Evolutionary conservation across 352 stramenopile genomes (phyloP).

Genomic region (Globisporangium echinulatum): DNA sequence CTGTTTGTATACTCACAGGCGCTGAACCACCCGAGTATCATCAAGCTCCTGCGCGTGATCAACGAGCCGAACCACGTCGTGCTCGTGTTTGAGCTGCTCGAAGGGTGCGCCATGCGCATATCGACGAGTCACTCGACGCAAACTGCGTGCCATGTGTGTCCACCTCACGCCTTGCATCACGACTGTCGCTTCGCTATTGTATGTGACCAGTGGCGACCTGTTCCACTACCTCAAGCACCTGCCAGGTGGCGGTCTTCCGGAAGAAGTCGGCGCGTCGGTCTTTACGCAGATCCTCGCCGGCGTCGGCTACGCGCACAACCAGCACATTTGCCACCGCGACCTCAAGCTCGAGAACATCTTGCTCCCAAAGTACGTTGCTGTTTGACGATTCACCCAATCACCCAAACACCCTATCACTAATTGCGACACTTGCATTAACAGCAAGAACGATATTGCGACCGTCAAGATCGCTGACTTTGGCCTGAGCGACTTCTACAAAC

Average conservation of each 20-base stretch:
- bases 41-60: slow-evolving; percentile 82
- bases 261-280: slow-evolving; percentile 54
- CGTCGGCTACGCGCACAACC: slow-evolving; percentile 83
- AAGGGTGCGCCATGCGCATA: slow-evolving; percentile 37
- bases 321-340: slow-evolving; percentile 87
- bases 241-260: slow-evolving; percentile 34
- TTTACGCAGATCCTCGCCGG: slow-evolving; percentile 77
- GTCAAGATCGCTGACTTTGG: slow-evolving; percentile 87
- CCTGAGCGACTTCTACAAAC: slow-evolving; percentile 84
- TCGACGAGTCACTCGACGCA: too few species aligned
- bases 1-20: slow-evolving; percentile 20
- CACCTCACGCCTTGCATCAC: neutral
- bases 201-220: slow-evolving; percentile 49
- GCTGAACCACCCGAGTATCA: slow-evolving; percentile 85
- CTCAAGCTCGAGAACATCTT: slow-evolving; percentile 88
- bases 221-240: slow-evolving; percentile 80
- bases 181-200: neutral
- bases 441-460: slow-evolving; percentile 76
- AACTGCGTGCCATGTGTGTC: too few species aligned
- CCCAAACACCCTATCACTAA: neutral
- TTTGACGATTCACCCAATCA: neutral
- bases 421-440: slow-evolving; percentile 8
- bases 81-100: slow-evolving; percentile 80
- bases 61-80: slow-evolving; percentile 84
- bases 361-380: slow-evolving; percentile 48